These are phyloP conservation scores for Arachis monticola DNA, from an alignment of 331 rosid species.

Conservation along the genomic window DNA sequence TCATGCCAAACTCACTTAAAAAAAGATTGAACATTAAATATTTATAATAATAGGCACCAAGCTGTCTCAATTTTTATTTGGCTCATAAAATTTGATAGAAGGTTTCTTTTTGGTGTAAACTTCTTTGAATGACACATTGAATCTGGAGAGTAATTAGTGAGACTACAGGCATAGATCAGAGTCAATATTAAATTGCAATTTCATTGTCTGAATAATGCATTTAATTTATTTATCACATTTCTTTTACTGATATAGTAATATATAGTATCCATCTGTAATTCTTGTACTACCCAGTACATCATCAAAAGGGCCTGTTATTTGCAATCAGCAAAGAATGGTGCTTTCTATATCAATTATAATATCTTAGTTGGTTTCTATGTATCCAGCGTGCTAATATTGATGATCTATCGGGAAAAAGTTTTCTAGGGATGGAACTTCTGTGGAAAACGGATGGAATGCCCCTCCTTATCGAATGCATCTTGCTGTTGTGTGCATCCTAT, in stretches of 20 bases:
- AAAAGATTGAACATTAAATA: neutral
- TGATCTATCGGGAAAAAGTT: neutral
- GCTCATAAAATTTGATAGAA: neutral
- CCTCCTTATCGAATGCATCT: no score
- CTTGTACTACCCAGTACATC: no score
- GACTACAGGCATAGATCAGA: neutral
- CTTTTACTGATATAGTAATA: no score
- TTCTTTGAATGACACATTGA: neutral
- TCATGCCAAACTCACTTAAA: no score
- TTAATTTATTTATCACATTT: no score
- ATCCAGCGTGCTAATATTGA: slow-evolving; percentile 8
- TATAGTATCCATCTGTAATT: no score
- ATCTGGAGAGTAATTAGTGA: neutral
- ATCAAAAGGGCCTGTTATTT: no score
- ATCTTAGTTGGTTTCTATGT: neutral
- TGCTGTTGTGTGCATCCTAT: neutral
- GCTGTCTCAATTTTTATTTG: neutral
- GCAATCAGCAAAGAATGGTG: neutral
- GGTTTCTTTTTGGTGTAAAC: no score
- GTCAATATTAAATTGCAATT: neutral
- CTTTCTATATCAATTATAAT: slow-evolving; percentile 2
- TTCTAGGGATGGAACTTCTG: slow-evolving; percentile 18
- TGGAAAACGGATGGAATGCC: no score
- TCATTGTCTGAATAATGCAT: no score
- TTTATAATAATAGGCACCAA: no score